Evolutionary conservation across 2,329 filamentous ascomycete species (phyloP).

Genomic region (Aspergillus sclerotialis): DNA sequence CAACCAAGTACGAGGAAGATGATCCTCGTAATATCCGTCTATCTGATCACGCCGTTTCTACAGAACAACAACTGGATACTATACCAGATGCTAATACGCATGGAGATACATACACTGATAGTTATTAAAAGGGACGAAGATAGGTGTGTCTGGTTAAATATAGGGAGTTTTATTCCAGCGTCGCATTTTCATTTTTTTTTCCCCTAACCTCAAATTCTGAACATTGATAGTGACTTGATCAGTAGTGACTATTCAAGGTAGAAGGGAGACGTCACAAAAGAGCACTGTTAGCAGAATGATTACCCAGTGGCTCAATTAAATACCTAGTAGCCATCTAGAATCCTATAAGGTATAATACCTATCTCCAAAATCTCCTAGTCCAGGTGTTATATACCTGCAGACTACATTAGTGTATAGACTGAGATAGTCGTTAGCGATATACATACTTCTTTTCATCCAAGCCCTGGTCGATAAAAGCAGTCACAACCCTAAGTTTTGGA

Average conservation of each 20-base stretch:
- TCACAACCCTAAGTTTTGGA: conserved; percentile 83
- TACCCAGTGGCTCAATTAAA: neutral
- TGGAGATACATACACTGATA: conserved; percentile 19
- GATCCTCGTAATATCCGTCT: conserved; percentile 11
- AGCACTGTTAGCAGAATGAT: neutral
- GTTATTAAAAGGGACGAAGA: conserved; percentile 20
- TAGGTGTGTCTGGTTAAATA: conserved; percentile 13
- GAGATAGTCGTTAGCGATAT: conserved; percentile 1
- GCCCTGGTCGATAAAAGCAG: conserved; percentile 93
- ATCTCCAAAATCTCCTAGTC: conserved; percentile 91
- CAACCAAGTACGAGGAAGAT: conserved; percentile 26
- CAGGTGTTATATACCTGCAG: conserved; percentile 84
- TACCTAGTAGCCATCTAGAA: neutral
- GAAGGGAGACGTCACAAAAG: neutral
- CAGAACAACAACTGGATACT: conserved; percentile 12
- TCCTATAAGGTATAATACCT: conserved; percentile 82
- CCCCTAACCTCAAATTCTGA: no score
- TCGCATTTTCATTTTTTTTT: no score
- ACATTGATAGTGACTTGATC: no score
- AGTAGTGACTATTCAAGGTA: no score
- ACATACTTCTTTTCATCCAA: conserved; percentile 93
- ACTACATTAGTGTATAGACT: conserved; percentile 7
- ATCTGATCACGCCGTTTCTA: conserved; percentile 10
- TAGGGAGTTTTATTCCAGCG: conserved; percentile 9
- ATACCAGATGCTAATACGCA: conserved; percentile 10